These are phyloP conservation scores for Phytopythium delawarense DNA, from an alignment of 352 stramenopile species.

Conservation along the genomic window DNA sequence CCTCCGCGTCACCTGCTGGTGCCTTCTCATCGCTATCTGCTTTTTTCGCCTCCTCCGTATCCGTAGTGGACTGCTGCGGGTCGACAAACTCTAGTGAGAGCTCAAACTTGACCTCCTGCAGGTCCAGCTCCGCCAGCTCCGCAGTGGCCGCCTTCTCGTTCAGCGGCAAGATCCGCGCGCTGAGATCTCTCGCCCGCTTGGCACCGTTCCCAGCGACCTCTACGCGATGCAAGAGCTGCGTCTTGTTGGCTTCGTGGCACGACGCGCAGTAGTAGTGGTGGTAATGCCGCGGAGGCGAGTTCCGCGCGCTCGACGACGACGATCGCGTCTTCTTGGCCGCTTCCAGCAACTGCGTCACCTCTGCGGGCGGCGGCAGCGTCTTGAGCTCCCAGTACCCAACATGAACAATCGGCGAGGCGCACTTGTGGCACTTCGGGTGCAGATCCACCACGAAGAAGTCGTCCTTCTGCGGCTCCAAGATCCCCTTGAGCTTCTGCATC, in stretches of 20 bases:
- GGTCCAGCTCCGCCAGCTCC: conserved; percentile 65
- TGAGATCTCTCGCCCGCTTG: conserved; percentile 64
- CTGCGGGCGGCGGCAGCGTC: conserved; percentile 47
- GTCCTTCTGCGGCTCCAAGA: conserved; percentile 98
- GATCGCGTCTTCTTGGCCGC: conserved; percentile 65
- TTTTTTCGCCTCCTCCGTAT: conserved; percentile 14
- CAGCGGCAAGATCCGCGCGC: conserved; percentile 51
- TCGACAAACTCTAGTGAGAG: conserved; percentile 54
- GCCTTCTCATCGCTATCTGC: conserved; percentile 12
- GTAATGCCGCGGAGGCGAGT: conserved; percentile 70
- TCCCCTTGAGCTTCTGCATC: conserved; percentile 97
- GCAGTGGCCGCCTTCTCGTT: conserved; percentile 54
- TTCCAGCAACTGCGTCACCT: conserved; percentile 78
- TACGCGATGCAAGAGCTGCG: conserved; percentile 66
- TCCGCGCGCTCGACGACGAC: conserved; percentile 57
- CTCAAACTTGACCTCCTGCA: conserved; percentile 83
- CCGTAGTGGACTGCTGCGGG: conserved; percentile 17
- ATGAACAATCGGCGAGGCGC: conserved; percentile 75
- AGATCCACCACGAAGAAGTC: conserved; percentile 98
- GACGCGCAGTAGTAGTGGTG: conserved; percentile 74
- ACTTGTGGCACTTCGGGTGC: conserved; percentile 89
- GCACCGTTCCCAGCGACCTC: conserved; percentile 58
- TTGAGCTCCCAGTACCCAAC: conserved; percentile 84
- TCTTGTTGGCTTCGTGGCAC: conserved; percentile 78
- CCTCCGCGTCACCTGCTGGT: conserved; percentile 13